phyloP scores from a whole-genome alignment of 2,329 filamentous ascomycete species.

The Xylariaceae sp. region DNA sequence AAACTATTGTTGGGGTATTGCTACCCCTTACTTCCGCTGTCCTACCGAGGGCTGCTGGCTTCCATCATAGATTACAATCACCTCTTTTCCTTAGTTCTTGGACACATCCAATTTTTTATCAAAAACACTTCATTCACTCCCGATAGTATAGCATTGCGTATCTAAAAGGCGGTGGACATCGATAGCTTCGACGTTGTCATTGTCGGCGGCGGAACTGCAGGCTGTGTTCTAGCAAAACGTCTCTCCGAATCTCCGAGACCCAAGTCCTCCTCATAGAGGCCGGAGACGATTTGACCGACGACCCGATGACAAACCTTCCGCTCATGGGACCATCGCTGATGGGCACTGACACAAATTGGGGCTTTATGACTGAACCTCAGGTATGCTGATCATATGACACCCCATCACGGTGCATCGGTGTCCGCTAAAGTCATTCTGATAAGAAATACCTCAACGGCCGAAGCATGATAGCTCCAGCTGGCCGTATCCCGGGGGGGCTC shows the following conservation, averaged over 20 bases:
- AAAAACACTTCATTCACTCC: no score
- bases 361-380: neutral
- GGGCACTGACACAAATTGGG: neutral
- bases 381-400: neutral
- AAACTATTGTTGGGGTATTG: no score
- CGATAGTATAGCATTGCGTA: no score
- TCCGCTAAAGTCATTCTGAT: neutral
- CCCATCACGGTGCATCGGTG: neutral
- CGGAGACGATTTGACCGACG: neutral
- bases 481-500: neutral
- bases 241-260: neutral
- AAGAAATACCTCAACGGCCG: neutral
- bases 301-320: neutral
- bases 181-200: neutral
- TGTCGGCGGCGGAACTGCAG: neutral
- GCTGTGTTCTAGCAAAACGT: neutral
- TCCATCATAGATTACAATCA: no score
- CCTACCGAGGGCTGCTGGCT: no score
- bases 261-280: neutral
- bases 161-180: no score
- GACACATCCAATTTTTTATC: no score
- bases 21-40: no score
- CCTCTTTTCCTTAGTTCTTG: no score
- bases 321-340: neutral
- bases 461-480: neutral